Percentiles rank a stretch among this genome's conserved stretches.
These are phyloP conservation scores for Aschersonia sp. DNA, from an alignment of 2,329 filamentous ascomycete genomes.

Conservation along the genomic window DNA sequence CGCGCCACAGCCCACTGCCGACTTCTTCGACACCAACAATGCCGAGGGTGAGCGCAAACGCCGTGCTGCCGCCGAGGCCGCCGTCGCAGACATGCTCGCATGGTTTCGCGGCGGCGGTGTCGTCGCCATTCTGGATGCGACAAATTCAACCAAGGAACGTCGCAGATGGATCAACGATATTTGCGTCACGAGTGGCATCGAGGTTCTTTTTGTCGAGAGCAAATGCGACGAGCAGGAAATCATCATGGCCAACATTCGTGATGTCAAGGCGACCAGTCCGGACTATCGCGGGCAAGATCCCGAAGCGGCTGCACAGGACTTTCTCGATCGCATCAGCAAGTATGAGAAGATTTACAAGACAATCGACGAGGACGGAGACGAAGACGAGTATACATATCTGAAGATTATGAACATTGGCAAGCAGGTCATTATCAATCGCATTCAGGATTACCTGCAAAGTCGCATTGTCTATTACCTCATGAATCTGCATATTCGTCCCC, in stretches of 20 bases:
- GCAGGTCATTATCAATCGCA: slow-evolving; percentile 95
- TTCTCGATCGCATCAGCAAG: slow-evolving; percentile 85
- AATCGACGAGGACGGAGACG: slow-evolving; percentile 66
- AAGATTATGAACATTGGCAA: slow-evolving; percentile 95
- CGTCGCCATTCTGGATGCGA: slow-evolving; percentile 90
- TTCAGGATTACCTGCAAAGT: slow-evolving; percentile 92
- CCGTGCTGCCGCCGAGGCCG: slow-evolving; percentile 77
- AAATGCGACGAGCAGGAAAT: slow-evolving; percentile 92
- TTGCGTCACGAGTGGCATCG: slow-evolving; percentile 61
- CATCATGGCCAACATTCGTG: slow-evolving; percentile 96
- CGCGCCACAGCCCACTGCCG: slow-evolving; percentile 79
- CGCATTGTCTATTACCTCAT: slow-evolving; percentile 96
- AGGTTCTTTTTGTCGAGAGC: slow-evolving; percentile 91
- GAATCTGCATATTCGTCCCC: slow-evolving; percentile 93
- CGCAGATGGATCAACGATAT: slow-evolving; percentile 82
- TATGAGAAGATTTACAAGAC: slow-evolving; percentile 97
- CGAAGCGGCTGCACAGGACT: slow-evolving; percentile 78
- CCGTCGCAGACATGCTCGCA: slow-evolving; percentile 80
- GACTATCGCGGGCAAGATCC: slow-evolving; percentile 93
- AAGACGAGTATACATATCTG: slow-evolving; percentile 80
- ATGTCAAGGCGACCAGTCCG: slow-evolving; percentile 92
- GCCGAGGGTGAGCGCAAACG: slow-evolving; percentile 80
- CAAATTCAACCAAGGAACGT: slow-evolving; percentile 83
- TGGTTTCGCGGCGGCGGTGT: slow-evolving; percentile 78
- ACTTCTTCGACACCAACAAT: slow-evolving; percentile 91